Evolutionary conservation across 352 stramenopile species (phyloP).

Genomic region (Globisporangium takayamanum): DNA sequence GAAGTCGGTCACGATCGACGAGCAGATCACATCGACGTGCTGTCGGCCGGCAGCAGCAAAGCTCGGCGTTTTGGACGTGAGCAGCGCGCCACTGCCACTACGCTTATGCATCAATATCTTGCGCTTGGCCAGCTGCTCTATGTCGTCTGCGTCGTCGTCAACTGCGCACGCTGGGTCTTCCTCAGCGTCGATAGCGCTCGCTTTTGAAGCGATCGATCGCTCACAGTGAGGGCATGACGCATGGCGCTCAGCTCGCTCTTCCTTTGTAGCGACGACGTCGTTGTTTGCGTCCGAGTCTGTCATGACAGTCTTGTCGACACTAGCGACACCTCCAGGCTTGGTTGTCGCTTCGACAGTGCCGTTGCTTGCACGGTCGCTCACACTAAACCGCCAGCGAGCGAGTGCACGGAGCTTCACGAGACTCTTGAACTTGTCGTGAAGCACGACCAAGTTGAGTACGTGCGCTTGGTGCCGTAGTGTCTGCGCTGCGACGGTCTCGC

Average conservation of each 20-base stretch:
- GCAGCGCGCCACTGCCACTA: neutral
- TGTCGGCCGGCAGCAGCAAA: constrained; percentile 1
- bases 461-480: constrained; percentile 18
- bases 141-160: neutral
- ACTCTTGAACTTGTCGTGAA: constrained; percentile 18
- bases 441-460: constrained; percentile 33
- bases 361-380: neutral
- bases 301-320: constrained; percentile 6
- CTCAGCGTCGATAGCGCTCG: neutral
- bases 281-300: constrained; percentile 8
- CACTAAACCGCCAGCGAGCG: constrained; percentile 24
- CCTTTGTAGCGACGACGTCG: neutral
- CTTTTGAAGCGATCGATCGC: neutral
- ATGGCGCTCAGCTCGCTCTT: no score
- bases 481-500: constrained; percentile 8
- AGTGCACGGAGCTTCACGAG: constrained; percentile 24
- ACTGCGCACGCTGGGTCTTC: constrained; percentile 7
- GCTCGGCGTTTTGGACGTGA: neutral
- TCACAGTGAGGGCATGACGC: neutral
- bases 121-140: neutral
- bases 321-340: neutral
- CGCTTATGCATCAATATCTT: neutral
- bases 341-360: neutral
- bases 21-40: constrained; percentile 36
- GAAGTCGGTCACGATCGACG: constrained; percentile 37